phyloP scores from a whole-genome alignment of 345 rosid genomes.

The Sonneratia caseolaris region DNA sequence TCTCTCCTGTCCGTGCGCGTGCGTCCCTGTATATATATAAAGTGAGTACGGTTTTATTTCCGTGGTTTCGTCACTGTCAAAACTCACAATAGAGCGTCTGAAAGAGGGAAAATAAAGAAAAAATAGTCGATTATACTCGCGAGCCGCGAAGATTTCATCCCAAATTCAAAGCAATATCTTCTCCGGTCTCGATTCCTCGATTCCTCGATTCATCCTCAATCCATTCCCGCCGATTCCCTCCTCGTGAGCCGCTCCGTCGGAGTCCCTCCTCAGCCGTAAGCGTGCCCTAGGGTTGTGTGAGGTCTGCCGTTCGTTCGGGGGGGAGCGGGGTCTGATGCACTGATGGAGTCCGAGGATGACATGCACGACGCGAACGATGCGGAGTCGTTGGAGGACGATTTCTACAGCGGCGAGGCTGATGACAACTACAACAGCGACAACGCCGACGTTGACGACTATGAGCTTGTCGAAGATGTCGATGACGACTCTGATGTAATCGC shows the following conservation, averaged over 20 bases:
- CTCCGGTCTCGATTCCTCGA: too few species aligned
- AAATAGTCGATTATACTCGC: too few species aligned
- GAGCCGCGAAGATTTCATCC: too few species aligned
- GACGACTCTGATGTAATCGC: slow-evolving; percentile 46
- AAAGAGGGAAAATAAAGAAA: too few species aligned
- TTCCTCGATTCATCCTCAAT: too few species aligned
- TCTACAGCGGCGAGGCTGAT: slow-evolving; percentile 63
- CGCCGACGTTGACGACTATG: slow-evolving; percentile 37
- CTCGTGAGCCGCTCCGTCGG: background rate
- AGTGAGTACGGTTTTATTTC: too few species aligned
- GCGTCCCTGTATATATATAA: too few species aligned
- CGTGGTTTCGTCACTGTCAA: too few species aligned
- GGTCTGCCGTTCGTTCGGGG: background rate
- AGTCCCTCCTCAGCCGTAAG: background rate
- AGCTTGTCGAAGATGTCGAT: slow-evolving; percentile 47
- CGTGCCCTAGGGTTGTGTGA: slow-evolving; percentile 8
- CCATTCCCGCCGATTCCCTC: background rate
- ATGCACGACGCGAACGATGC: slow-evolving; percentile 66
- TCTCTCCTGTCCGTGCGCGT: too few species aligned
- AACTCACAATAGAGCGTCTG: too few species aligned
- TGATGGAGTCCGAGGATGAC: slow-evolving; percentile 70
- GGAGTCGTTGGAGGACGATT: slow-evolving; percentile 69
- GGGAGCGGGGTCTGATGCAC: slow-evolving; percentile 16
- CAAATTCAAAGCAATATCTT: too few species aligned
- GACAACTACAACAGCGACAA: slow-evolving; percentile 49